phyloP scores from a whole-genome alignment of 2,329 filamentous ascomycete species.

The Aspergillus eucalypticola region DNA sequence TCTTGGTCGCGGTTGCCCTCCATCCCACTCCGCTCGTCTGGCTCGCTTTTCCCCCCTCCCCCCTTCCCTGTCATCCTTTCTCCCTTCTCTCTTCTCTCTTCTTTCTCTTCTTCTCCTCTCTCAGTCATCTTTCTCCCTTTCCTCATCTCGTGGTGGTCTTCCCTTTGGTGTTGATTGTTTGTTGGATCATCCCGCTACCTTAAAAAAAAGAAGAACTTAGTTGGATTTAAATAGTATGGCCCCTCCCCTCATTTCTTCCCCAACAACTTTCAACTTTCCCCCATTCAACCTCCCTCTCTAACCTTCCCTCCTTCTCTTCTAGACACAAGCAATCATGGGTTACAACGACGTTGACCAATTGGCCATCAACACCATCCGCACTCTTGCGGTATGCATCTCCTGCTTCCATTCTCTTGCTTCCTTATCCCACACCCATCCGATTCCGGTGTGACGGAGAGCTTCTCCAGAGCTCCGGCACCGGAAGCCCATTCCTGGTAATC shows the following conservation, averaged over 20 bases:
- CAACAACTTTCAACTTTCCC: slow-evolving; percentile 10
- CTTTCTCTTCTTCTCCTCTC: slow-evolving; percentile 9
- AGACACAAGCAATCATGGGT: slow-evolving; percentile 66
- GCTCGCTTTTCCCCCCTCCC: slow-evolving; percentile 15
- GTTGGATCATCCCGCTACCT: not conserved
- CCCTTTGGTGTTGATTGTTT: slow-evolving; percentile 12
- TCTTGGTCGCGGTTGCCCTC: not conserved
- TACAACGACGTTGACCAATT: slow-evolving; percentile 85
- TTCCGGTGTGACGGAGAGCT: not conserved
- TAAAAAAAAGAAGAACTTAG: not conserved
- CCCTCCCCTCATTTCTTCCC: not conserved
- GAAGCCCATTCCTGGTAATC: not conserved
- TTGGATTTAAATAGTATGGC: slow-evolving; percentile 21
- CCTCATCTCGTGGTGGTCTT: slow-evolving; percentile 23
- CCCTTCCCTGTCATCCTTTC: slow-evolving; percentile 13
- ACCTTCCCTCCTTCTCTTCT: slow-evolving; percentile 2
- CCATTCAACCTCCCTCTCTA: slow-evolving; percentile 17
- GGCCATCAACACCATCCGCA: slow-evolving; percentile 97
- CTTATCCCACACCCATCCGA: slow-evolving; percentile 6
- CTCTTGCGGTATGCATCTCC: slow-evolving; percentile 77
- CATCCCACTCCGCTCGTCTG: slow-evolving; percentile 13
- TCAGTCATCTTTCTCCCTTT: slow-evolving; percentile 16
- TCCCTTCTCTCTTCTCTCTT: slow-evolving; percentile 14
- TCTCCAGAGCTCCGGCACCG: not conserved
- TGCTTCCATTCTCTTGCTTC: slow-evolving; percentile 6